Conservation (phyloP, 2,329 filamentous ascomycete genomes). For the Aspergillus ibericus region DNA sequence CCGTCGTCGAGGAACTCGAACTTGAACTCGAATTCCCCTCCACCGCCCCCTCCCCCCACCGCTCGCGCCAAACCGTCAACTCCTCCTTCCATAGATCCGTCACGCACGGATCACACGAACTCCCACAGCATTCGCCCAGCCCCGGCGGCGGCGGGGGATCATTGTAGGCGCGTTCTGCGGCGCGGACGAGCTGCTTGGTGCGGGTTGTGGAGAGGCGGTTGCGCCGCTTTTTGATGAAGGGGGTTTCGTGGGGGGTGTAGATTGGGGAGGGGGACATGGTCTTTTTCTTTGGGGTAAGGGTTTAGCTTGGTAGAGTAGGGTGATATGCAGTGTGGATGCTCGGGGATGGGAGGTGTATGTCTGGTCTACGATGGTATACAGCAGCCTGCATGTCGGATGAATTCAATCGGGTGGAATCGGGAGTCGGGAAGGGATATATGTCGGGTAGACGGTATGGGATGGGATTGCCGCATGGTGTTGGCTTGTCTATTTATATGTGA, state of each 20-base stretch:
- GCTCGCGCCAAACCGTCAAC: slow-evolving; percentile 34
- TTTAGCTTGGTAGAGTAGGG: not conserved
- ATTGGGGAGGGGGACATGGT: slow-evolving; percentile 21
- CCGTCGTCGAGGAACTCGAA: not conserved
- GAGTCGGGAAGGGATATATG: not conserved
- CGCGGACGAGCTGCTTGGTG: slow-evolving; percentile 35
- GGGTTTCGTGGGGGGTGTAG: slow-evolving; percentile 26
- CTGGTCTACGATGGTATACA: not conserved
- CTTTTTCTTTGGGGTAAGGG: not conserved
- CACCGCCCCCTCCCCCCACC: slow-evolving; percentile 29
- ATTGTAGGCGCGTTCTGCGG: slow-evolving; percentile 29
- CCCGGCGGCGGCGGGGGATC: slow-evolving; percentile 36
- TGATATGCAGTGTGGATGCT: not conserved
- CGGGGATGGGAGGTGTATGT: not conserved
- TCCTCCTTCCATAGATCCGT: slow-evolving; percentile 38
- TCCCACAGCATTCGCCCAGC: slow-evolving; percentile 37
- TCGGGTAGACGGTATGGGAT: not conserved
- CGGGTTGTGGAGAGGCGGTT: slow-evolving; percentile 31
- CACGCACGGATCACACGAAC: slow-evolving; percentile 39
- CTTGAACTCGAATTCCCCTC: not conserved
- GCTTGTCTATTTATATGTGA: not conserved
- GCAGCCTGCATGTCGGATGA: not conserved
- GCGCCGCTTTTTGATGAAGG: slow-evolving; percentile 29
- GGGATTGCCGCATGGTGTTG: not conserved
- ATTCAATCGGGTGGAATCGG: not conserved